Evolutionary conservation across 805 yeast species (phyloP).

Genomic region (Lipomyces sp.): DNA sequence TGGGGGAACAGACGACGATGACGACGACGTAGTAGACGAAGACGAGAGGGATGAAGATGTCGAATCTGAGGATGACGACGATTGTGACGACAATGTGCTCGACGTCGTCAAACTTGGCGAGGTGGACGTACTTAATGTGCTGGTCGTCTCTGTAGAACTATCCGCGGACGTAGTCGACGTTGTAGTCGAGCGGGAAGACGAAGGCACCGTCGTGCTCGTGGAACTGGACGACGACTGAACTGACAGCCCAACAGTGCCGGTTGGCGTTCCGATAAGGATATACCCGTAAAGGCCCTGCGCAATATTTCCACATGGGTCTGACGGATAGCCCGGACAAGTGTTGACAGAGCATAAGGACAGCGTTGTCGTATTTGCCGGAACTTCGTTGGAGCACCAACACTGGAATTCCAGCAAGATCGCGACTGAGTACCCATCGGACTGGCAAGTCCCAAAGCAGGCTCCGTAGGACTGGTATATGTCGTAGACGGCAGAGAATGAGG

Average conservation of each 20-base stretch:
- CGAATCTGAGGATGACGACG: constrained; percentile 5
- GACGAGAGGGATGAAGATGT: neutral
- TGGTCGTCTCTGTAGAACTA: neutral
- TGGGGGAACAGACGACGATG: constrained; percentile 10
- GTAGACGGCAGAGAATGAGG: constrained; percentile 31
- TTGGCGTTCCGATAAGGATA: constrained; percentile 49
- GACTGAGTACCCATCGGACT: constrained; percentile 50
- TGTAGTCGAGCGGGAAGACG: neutral
- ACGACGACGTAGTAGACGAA: constrained; percentile 16
- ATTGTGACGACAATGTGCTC: constrained; percentile 1
- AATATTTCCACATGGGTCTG: constrained; percentile 52
- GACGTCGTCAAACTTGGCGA: constrained; percentile 38
- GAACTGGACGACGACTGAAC: constrained; percentile 21
- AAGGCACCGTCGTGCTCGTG: neutral
- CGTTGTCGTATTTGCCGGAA: constrained; percentile 52
- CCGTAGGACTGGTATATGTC: constrained; percentile 55
- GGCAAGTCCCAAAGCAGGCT: constrained; percentile 55
- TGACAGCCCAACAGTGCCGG: constrained; percentile 41
- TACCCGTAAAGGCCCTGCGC: constrained; percentile 59
- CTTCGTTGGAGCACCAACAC: constrained; percentile 67
- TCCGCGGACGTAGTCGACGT: neutral
- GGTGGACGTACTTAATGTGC: neutral
- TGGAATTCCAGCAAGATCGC: constrained; percentile 57
- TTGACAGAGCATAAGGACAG: constrained; percentile 45
- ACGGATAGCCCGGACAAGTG: constrained; percentile 54